These are phyloP conservation scores for Talaromyces sp. DNA, from an alignment of 2,329 filamentous ascomycete genomes.

Conservation along the genomic window DNA sequence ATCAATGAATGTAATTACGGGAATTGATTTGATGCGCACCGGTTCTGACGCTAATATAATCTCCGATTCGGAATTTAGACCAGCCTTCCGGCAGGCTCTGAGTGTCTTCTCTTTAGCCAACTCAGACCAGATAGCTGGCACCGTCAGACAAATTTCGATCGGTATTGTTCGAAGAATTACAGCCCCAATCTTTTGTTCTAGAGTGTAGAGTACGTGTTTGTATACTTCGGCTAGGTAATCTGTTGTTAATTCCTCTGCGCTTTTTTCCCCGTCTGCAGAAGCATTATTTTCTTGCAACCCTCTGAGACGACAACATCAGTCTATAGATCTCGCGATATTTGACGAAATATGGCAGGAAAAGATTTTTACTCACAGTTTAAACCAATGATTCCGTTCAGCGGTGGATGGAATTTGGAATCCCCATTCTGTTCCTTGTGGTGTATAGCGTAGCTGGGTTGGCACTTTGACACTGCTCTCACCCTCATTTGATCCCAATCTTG, in stretches of 20 bases:
- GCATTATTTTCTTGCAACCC: neutral
- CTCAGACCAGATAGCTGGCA: conserved; percentile 98
- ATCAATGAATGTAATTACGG: neutral
- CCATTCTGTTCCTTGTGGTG: conserved; percentile 99
- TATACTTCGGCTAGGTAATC: conserved; percentile 98
- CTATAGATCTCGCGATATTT: neutral
- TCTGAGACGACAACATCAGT: neutral
- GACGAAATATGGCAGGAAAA: neutral
- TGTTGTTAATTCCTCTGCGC: conserved; percentile 93
- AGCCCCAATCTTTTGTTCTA: conserved; percentile 94
- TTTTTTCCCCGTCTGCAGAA: neutral
- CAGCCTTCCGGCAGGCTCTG: conserved; percentile 95
- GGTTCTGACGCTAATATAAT: neutral
- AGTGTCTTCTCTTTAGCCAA: conserved; percentile 95
- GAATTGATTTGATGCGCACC: neutral
- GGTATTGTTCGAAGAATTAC: conserved; percentile 98
- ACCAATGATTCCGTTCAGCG: conserved; percentile 99
- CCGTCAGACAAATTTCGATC: conserved; percentile 94
- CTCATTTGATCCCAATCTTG: neutral
- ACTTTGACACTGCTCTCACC: conserved; percentile 81
- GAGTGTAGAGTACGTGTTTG: conserved; percentile 89
- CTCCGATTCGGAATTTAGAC: conserved; percentile 65
- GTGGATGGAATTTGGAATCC: conserved; percentile 95
- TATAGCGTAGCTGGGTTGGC: conserved; percentile 98
- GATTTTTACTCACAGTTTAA: conserved; percentile 78